A percentile compares a stretch with the other conserved stretches of the same genome.
These are phyloP conservation scores for Beta vulgaris DNA, from an alignment of 148 eudicot species.

Conservation along the genomic window DNA sequence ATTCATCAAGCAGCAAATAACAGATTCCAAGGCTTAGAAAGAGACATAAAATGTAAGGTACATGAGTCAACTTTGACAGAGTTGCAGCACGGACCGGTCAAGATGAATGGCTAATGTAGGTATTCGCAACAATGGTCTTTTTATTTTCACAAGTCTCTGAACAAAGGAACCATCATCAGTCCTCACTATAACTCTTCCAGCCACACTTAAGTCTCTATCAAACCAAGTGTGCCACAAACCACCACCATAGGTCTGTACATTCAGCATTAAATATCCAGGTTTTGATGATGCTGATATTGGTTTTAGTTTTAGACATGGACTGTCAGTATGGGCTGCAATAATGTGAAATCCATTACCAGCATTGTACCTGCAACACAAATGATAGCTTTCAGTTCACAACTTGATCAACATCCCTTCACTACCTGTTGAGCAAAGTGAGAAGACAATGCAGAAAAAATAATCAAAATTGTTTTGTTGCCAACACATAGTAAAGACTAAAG, in stretches of 20 bases:
- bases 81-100: conserved; percentile 54
- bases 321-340: conserved; percentile 96
- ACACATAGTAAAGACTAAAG: not conserved
- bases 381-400: conserved; percentile 8
- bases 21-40: not conserved
- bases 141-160: conserved; percentile 81
- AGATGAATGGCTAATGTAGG: conserved; percentile 97
- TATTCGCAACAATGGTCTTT: conserved; percentile 72
- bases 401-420: not conserved
- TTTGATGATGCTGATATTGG: conserved; percentile 91
- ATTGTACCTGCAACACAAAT: conserved; percentile 65
- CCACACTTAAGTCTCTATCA: conserved; percentile 87
- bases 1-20: not conserved
- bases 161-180: conserved; percentile 71
- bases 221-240: conserved; percentile 99
- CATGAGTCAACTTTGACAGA: conserved; percentile 5
- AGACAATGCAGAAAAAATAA: not conserved
- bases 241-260: conserved; percentile 95
- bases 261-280: conserved; percentile 84
- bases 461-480: not conserved
- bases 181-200: conserved; percentile 87
- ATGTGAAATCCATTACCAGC: conserved; percentile 83
- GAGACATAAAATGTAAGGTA: not conserved
- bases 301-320: conserved; percentile 92
- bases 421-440: not conserved